phyloP scores from a whole-genome alignment of 768 basidiomycete genomes.

The Hemileccinum impolitum region DNA sequence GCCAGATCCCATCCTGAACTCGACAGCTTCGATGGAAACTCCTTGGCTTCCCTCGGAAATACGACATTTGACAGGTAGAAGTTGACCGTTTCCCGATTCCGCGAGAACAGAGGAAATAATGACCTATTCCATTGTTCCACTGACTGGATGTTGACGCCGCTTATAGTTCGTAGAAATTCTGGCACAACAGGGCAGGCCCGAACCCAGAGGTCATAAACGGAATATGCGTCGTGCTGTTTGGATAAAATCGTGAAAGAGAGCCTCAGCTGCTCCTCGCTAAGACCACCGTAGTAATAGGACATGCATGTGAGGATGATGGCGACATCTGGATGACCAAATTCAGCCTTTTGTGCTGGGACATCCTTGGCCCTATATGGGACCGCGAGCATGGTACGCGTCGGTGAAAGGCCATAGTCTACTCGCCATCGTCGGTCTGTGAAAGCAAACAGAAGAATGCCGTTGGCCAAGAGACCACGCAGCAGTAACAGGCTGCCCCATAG shows the following conservation, averaged over 20 bases:
- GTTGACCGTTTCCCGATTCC: too few relatives aligned
- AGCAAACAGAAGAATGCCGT: slow-evolving; percentile 19
- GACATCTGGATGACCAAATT: slow-evolving; percentile 29
- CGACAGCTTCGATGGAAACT: too few relatives aligned
- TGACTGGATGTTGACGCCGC: too few relatives aligned
- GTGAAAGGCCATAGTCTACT: slow-evolving; percentile 23
- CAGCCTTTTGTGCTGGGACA: slow-evolving; percentile 21
- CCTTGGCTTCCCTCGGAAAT: too few relatives aligned
- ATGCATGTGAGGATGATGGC: slow-evolving; percentile 14
- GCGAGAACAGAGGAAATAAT: too few relatives aligned
- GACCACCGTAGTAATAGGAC: slow-evolving; percentile 28
- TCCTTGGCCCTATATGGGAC: slow-evolving; percentile 31
- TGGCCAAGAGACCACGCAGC: slow-evolving; percentile 25
- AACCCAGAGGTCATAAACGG: slow-evolving; percentile 22
- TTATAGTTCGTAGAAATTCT: neutral
- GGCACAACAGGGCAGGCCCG: slow-evolving; percentile 11
- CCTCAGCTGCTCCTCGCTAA: slow-evolving; percentile 16
- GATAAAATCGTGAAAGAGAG: slow-evolving; percentile 15
- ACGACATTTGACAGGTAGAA: too few relatives aligned
- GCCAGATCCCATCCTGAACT: too few relatives aligned
- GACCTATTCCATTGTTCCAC: too few relatives aligned
- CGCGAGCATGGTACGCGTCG: slow-evolving; percentile 18
- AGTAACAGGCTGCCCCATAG: slow-evolving; percentile 17
- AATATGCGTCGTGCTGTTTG: slow-evolving; percentile 18
- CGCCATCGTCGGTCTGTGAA: slow-evolving; percentile 27